Conservation (phyloP, 176 grass and related monocot genomes). For the Carex kokanica region DNA sequence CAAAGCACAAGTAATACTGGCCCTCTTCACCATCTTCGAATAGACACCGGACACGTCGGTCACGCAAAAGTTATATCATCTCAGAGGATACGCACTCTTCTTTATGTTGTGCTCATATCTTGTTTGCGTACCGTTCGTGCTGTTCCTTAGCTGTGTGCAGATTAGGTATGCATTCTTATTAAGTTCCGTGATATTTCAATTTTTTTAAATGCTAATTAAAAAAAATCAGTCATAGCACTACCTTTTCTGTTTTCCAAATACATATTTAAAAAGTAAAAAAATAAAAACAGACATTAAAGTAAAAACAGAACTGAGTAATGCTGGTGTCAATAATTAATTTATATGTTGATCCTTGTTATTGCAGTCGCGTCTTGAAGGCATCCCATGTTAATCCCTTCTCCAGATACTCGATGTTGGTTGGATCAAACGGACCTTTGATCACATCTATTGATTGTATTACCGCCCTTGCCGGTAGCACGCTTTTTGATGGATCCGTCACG, state of each 20-base stretch:
- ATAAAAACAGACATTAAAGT: neutral
- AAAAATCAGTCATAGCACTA: neutral
- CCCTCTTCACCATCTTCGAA: too few species aligned
- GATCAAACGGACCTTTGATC: conserved; percentile 65
- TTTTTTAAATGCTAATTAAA: too few species aligned
- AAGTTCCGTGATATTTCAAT: too few species aligned
- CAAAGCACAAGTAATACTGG: too few species aligned
- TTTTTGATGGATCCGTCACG: conserved; percentile 58
- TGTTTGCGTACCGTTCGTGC: too few species aligned
- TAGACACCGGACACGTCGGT: too few species aligned
- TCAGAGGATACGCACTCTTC: too few species aligned
- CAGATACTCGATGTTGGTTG: conserved; percentile 56
- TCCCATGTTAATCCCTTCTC: conserved; percentile 60
- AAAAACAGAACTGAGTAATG: neutral
- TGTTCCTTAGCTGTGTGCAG: too few species aligned
- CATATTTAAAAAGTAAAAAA: neutral
- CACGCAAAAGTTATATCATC: too few species aligned
- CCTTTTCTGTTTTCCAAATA: neutral
- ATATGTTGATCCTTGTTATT: neutral
- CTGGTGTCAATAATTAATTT: neutral
- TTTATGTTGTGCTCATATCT: too few species aligned
- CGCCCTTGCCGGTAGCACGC: conserved; percentile 61
- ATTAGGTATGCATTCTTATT: too few species aligned
- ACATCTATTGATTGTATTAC: conserved; percentile 71
- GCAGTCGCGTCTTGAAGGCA: conserved; percentile 53